Evolutionary conservation across 2,329 filamentous ascomycete genomes (phyloP), one percentile per base, ranked within the genome.

Genomic region (Stylonectria norvegica): DNA sequence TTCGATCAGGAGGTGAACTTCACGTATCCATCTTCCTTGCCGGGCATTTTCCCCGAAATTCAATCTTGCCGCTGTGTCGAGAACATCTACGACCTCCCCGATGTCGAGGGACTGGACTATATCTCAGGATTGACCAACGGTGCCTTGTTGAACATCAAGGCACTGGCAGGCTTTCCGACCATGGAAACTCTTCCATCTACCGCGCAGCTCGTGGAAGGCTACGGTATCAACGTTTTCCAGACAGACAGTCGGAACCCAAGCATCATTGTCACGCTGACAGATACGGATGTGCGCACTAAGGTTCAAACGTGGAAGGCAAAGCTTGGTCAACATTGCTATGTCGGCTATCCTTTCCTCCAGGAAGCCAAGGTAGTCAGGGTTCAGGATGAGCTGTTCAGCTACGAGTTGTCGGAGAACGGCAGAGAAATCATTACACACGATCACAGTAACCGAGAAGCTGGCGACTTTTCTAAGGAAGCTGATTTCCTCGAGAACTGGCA

Each of bases 201-300:
- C 45, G 93, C 88, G 2, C 77, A 81, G 41, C 72, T 97, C 15
- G 58, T 70, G 7, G 62, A 68, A 34, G 87, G 83, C 7, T 95
- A 95, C 52, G 89, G 89, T 3, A 87, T 98, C 46, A 93, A 84
- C 48, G 89, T 98, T 22, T 98, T 98, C 70, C 89, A 95, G 60
- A 83, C 91, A 54, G 93, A 97, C 53, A 96, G 90, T 61, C 84
- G 89, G 35, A 97, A 97, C 59, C 90, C 96, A 64, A 98, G 91
- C 64, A 90, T 97, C 81, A 80, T 97, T 17, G 78, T 97, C 41
- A 95, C 88, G 2, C 72, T 98, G 35, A 75, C 83, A 20, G 84
- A 88, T 25, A 79, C 86, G 1, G 88, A 90, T 48, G 67, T 70
- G 42, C 81, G 85, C 23, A 82, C 85, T 34, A 86, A 79, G 49